Percentiles rank a stretch among this genome's conserved stretches.
These are phyloP conservation scores for Phytophthora europaea DNA, from an alignment of 352 stramenopile genomes.

Conservation along the genomic window DNA sequence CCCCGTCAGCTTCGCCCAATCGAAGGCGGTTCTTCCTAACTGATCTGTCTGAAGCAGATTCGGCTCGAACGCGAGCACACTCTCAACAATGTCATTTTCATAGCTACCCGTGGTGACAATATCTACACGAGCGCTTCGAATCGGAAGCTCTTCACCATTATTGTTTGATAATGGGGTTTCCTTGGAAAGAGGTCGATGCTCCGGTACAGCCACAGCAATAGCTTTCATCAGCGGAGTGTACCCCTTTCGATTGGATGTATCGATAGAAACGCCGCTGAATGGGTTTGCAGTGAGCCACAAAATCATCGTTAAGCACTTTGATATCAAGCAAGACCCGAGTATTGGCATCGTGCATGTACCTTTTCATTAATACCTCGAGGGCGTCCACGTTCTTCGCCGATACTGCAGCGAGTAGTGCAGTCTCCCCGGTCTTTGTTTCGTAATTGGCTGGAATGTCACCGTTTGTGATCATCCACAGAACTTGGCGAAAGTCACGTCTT, in stretches of 20 bases:
- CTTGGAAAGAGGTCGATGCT: constrained; percentile 11
- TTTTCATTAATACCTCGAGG: constrained; percentile 53
- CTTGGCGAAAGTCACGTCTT: constrained; percentile 63
- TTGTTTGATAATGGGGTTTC: constrained; percentile 20
- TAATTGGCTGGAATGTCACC: constrained; percentile 55
- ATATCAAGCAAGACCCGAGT: no score
- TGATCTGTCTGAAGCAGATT: constrained; percentile 54
- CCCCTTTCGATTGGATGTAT: constrained; percentile 58
- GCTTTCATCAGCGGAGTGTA: constrained; percentile 86
- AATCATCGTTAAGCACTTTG: neutral
- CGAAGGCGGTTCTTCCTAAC: constrained; percentile 66
- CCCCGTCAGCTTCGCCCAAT: constrained; percentile 68
- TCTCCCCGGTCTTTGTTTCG: constrained; percentile 71
- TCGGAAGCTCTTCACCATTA: constrained; percentile 15
- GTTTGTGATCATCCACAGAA: constrained; percentile 82
- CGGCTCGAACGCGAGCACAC: constrained; percentile 51
- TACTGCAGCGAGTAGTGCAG: constrained; percentile 65
- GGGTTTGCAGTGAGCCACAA: neutral
- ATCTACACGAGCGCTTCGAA: neutral
- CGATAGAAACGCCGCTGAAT: constrained; percentile 65
- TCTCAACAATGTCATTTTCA: constrained; percentile 62
- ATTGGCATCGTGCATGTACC: constrained; percentile 30
- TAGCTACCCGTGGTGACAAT: constrained; percentile 29
- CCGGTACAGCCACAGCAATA: constrained; percentile 53
- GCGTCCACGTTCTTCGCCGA: constrained; percentile 53